These are phyloP conservation scores for Sordaria brevicollis DNA, from an alignment of 495 filamentous ascomycete genomes.

Conservation along the genomic window DNA sequence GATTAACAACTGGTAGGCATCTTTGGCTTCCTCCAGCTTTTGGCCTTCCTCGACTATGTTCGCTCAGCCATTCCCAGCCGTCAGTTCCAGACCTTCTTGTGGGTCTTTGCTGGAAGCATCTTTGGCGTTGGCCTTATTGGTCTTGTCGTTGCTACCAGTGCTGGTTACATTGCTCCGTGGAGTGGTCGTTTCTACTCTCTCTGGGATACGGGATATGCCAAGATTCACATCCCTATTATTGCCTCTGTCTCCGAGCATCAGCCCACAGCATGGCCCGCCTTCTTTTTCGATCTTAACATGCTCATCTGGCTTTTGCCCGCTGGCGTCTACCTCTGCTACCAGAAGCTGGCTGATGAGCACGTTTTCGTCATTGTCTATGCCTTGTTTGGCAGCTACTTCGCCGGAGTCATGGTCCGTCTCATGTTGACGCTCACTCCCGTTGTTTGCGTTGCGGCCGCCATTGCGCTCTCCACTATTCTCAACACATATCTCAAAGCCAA, in stretches of 20 bases:
- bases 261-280: constrained; percentile 98
- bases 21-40: constrained; percentile 90
- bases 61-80: constrained; percentile 77
- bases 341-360: constrained; percentile 86
- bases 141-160: constrained; percentile 72
- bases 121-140: constrained; percentile 54
- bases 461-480: constrained; percentile 79
- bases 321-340: constrained; percentile 97
- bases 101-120: constrained; percentile 58
- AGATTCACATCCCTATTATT: constrained; percentile 99
- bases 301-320: constrained; percentile 99
- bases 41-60: constrained; percentile 86
- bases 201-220: constrained; percentile 98
- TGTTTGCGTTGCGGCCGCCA: constrained; percentile 88
- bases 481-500: constrained; percentile 69
- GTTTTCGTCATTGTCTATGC: constrained; percentile 98
- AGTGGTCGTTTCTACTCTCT: constrained; percentile 98
- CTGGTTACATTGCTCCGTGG: constrained; percentile 94
- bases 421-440: constrained; percentile 97
- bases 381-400: constrained; percentile 92
- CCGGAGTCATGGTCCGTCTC: constrained; percentile 97
- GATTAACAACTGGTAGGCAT: constrained; percentile 53
- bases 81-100: constrained; percentile 84
- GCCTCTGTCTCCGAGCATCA: constrained; percentile 99
- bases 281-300: constrained; percentile 98